Base-by-base conservation (phyloP, 768 basidiomycete genomes). In the Imleria badia region DNA sequence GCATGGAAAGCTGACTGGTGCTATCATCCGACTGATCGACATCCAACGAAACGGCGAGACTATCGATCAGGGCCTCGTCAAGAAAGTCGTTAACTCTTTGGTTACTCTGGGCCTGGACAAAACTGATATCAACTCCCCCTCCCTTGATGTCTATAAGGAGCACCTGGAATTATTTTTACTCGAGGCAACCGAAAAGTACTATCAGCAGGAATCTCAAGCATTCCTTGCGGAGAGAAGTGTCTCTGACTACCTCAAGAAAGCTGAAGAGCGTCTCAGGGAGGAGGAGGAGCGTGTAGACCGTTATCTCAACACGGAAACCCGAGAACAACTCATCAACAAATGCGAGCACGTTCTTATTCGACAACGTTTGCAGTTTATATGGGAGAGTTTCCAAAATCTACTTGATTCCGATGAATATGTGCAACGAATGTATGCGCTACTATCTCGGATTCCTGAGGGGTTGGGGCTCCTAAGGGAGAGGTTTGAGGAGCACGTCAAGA, bases 401-500 rank as follows among this genome's bases (percentile, higher is more conserved):
- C 84, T 95, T 60, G 95, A 98, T 69, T 94, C 81, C 69, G 96
- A 98, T 73, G 91, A 94, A 72, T 89, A 94, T 54, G 91, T 99
- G 40, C 92, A 92, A 62, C 82, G 95, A 40, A 97, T 98, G 92
- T 98, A 97, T 73, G 79, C 87, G 10, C 77, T 98, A 17, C 78
- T 98, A 23, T 86, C 89, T 13, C 88, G 95, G 33, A 95, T 98
- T 55, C 84, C 85, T 15, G 87, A 93, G 62, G 96, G 95, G 7
- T 76, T 98, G 53, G 92, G 96, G 62, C 94, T 94, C 0, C 73
- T 98, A 50, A 82, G 93, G 64, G 90, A 89, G 78, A 87, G 84
- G 66, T 99, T 98, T 66, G 95, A 95, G 74, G 87, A 90, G 60
- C 94, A 97, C 70, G 96, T 98, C 67, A 97, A 96, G 81, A 83